These are phyloP conservation scores for Thielaviopsis populi DNA, from an alignment of 2,329 filamentous ascomycete genomes.

Conservation along the genomic window DNA sequence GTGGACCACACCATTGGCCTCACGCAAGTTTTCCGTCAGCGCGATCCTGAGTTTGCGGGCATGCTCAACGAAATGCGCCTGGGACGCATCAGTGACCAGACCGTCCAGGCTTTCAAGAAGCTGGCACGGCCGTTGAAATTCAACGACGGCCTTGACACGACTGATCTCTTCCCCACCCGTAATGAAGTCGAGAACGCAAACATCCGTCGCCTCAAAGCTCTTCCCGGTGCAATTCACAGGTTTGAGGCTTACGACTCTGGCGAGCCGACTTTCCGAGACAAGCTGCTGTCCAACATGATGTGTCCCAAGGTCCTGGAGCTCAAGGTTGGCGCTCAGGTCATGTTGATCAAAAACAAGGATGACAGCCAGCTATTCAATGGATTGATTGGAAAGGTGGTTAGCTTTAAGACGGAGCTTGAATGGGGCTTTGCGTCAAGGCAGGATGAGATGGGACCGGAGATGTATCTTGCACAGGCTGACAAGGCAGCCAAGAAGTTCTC, in stretches of 20 bases:
- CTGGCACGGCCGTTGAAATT: constrained; percentile 58
- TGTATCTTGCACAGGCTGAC: constrained; percentile 27
- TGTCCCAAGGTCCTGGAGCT: constrained; percentile 65
- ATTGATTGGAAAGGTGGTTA: constrained; percentile 71
- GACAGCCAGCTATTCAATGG: constrained; percentile 76
- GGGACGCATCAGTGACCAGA: constrained; percentile 62
- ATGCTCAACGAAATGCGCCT: constrained; percentile 99
- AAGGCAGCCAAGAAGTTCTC: constrained; percentile 44
- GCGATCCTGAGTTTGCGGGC: constrained; percentile 69
- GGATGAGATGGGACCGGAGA: constrained; percentile 28
- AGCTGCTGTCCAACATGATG: constrained; percentile 79
- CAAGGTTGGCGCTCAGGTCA: constrained; percentile 89
- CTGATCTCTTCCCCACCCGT: constrained; percentile 86
- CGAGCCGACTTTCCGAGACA: constrained; percentile 57
- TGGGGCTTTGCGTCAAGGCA: constrained; percentile 24
- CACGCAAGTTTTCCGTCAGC: constrained; percentile 92
- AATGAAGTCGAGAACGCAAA: constrained; percentile 84
- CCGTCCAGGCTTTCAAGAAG: constrained; percentile 59
- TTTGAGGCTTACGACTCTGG: constrained; percentile 68
- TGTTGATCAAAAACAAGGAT: constrained; percentile 99
- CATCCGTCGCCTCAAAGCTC: constrained; percentile 50
- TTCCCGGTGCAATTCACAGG: constrained; percentile 51
- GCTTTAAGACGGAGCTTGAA: constrained; percentile 47
- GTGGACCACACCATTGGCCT: constrained; percentile 93
- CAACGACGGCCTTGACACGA: constrained; percentile 53